Conservation (phyloP, 2,329 filamentous ascomycete genomes). For the Aspergillus fijiensis region DNA sequence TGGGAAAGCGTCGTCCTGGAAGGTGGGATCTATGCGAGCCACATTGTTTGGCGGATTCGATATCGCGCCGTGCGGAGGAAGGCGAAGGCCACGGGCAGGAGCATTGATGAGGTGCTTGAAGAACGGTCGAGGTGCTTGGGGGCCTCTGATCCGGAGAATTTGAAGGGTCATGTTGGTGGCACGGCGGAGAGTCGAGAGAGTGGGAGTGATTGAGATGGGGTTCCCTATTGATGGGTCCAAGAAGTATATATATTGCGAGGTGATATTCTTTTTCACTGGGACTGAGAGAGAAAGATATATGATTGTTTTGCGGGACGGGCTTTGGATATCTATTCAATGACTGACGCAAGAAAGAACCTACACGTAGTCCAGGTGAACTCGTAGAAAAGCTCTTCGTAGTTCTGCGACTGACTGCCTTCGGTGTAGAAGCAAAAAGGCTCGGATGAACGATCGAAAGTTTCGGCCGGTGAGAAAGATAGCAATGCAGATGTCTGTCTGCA, state of each 20-base stretch:
- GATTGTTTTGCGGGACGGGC: no score
- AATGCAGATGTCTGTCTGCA: neutral
- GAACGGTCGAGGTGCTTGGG: neutral
- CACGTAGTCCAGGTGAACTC: no score
- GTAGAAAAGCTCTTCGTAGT: no score
- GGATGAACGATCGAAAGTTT: neutral
- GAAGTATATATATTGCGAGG: no score
- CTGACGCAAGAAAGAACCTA: no score
- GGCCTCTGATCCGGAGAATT: neutral
- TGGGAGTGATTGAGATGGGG: neutral
- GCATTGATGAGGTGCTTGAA: slow-evolving; percentile 56
- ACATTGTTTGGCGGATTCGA: slow-evolving; percentile 59
- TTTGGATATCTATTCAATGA: no score
- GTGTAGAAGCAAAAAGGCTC: neutral
- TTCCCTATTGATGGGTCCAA: no score
- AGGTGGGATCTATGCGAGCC: slow-evolving; percentile 59
- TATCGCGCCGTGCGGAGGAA: slow-evolving; percentile 54
- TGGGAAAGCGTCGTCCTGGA: slow-evolving; percentile 55
- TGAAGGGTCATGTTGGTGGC: neutral
- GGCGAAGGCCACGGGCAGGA: slow-evolving; percentile 53
- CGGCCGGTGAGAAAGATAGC: neutral
- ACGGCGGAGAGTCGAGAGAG: neutral
- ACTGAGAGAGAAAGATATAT: no score
- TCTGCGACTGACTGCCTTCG: neutral
- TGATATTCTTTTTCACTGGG: no score